Percentiles rank a stretch among this genome's conserved stretches.
phyloP scores from a whole-genome alignment of 2,329 filamentous ascomycete genomes.

The Alternaria sp. region DNA sequence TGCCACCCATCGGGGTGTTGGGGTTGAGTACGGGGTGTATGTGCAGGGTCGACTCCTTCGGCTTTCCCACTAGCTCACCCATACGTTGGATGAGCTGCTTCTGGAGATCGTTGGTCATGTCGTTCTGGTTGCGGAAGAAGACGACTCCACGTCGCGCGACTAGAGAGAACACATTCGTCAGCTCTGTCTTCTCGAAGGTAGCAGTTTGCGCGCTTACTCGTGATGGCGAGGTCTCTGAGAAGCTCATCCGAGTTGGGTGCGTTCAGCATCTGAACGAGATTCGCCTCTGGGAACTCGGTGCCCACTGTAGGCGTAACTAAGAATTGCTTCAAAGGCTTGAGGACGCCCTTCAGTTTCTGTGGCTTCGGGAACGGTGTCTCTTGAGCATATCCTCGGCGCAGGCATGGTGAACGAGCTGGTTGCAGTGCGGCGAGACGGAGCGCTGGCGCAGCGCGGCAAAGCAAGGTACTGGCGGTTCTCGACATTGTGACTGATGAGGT shows the following conservation, averaged over 20 bases:
- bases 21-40: conserved; percentile 7
- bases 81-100: conserved; percentile 7
- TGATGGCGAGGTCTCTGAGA: conserved; percentile 6
- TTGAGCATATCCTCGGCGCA: conserved; percentile 8
- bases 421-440: neutral
- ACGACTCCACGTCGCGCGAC: conserved; percentile 5
- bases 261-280: conserved; percentile 6
- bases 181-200: neutral
- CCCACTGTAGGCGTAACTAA: conserved; percentile 9
- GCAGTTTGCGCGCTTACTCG: neutral
- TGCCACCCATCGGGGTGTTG: neutral
- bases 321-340: conserved; percentile 7
- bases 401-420: conserved; percentile 1
- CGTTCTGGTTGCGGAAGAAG: conserved; percentile 2
- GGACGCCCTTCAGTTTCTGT: conserved; percentile 5
- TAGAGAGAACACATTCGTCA: neutral
- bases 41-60: conserved; percentile 5
- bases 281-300: conserved; percentile 9
- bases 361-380: conserved; percentile 8
- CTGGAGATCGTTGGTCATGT: conserved; percentile 9
- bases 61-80: conserved; percentile 5
- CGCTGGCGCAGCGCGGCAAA: neutral
- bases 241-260: conserved; percentile 7
- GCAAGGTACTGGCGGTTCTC: neutral
- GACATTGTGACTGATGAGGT: conserved; percentile 3